Evolutionary conservation across 345 rosid species (phyloP).

Genomic region (Sonneratia caseolaris): DNA sequence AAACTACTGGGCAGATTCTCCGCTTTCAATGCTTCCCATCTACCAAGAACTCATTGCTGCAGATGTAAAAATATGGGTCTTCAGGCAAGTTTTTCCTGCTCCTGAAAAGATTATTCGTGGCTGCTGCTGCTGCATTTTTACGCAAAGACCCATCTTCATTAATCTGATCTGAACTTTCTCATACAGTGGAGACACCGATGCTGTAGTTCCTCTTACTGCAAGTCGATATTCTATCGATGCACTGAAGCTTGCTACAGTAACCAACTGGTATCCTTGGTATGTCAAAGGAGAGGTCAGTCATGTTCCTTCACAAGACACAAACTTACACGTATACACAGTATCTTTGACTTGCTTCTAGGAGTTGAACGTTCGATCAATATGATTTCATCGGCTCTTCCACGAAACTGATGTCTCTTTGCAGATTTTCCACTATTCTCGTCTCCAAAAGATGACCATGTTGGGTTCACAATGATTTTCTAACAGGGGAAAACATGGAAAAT

Average conservation of each 20-base stretch:
- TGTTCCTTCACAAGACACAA: background rate
- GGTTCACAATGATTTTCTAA: no score
- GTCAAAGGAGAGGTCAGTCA: conserved; percentile 43
- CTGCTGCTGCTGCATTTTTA: background rate
- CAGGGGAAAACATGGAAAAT: background rate
- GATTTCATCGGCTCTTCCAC: no score
- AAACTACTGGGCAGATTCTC: conserved; percentile 72
- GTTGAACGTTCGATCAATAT: background rate
- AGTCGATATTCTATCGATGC: conserved; percentile 83
- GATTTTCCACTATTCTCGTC: no score
- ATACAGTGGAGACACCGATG: conserved; percentile 86
- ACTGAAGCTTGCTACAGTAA: conserved; percentile 49
- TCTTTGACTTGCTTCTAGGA: background rate
- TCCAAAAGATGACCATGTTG: background rate
- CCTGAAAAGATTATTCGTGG: background rate
- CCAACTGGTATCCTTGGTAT: conserved; percentile 87
- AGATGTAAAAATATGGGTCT: conserved; percentile 79
- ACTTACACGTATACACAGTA: background rate
- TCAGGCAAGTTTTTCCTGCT: conserved; percentile 36
- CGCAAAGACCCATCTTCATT: background rate
- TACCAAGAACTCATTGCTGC: conserved; percentile 79
- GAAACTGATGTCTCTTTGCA: no score
- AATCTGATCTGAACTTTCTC: background rate
- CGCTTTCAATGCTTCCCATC: conserved; percentile 88
- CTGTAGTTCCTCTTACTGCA: conserved; percentile 81